Conservation (phyloP, 2,329 filamentous ascomycete species). For the Ophiostoma tasmaniense region DNA sequence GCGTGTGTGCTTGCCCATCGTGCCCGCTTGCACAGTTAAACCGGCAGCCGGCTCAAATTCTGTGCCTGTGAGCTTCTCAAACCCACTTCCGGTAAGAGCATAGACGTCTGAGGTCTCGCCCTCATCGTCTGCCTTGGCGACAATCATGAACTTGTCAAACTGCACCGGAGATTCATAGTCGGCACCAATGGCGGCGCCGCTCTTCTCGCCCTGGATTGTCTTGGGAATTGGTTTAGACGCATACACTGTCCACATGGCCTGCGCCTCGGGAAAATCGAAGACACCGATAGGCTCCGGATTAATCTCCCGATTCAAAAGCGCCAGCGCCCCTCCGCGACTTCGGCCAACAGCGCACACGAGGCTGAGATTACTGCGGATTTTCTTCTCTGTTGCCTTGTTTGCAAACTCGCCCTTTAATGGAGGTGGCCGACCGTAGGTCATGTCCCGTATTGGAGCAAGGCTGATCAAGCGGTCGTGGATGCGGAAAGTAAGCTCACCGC, state of each 20-base stretch:
- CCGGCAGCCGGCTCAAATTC: slow-evolving; percentile 91
- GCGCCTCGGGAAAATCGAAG: slow-evolving; percentile 63
- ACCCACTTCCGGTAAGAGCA: slow-evolving; percentile 60
- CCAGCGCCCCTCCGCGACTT: slow-evolving; percentile 59
- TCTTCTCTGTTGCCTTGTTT: slow-evolving; percentile 32
- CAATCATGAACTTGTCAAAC: slow-evolving; percentile 73
- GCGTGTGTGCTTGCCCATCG: slow-evolving; percentile 68
- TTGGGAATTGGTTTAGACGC: slow-evolving; percentile 60
- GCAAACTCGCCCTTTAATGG: slow-evolving; percentile 37
- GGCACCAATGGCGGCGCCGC: slow-evolving; percentile 39
- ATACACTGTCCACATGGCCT: slow-evolving; percentile 73
- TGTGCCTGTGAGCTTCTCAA: slow-evolving; percentile 68
- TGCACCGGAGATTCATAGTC: slow-evolving; percentile 53
- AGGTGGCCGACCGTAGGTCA: slow-evolving; percentile 57
- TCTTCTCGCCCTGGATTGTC: slow-evolving; percentile 43
- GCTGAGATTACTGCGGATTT: slow-evolving; percentile 49
- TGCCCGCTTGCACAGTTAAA: slow-evolving; percentile 75
- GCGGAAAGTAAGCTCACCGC: slow-evolving; percentile 62
- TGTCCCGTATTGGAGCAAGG: slow-evolving; percentile 68
- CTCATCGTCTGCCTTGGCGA: slow-evolving; percentile 61
- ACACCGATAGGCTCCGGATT: slow-evolving; percentile 62
- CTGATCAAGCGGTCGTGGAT: slow-evolving; percentile 70
- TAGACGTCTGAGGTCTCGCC: slow-evolving; percentile 75
- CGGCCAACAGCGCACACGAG: slow-evolving; percentile 55
- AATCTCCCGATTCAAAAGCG: slow-evolving; percentile 69